A percentile compares a stretch with the other conserved stretches of the same genome.
These are phyloP conservation scores for Tylopilus sp. DNA, from an alignment of 768 basidiomycete genomes.

Conservation along the genomic window DNA sequence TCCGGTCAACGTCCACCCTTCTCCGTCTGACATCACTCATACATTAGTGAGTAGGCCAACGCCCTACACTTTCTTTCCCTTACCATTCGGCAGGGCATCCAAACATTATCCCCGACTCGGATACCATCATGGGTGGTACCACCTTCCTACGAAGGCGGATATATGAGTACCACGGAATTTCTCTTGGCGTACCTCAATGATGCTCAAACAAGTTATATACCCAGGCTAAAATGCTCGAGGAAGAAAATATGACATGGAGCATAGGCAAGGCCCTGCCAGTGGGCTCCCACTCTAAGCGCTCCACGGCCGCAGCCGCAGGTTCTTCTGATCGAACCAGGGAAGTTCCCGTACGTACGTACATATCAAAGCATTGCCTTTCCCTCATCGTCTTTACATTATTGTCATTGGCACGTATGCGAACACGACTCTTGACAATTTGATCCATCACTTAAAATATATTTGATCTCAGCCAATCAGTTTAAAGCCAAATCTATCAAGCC, in stretches of 20 bases:
- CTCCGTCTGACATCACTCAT: constrained; percentile 21
- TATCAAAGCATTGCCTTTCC: background rate
- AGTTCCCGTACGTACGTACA: background rate
- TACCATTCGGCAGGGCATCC: constrained; percentile 6
- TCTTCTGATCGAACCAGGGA: constrained; percentile 9
- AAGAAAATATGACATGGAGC: constrained; percentile 30
- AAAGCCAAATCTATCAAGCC: too few relatives aligned
- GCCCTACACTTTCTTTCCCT: background rate
- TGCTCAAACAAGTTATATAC: background rate
- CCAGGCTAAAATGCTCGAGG: constrained; percentile 29
- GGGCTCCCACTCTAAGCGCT: background rate
- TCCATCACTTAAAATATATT: too few relatives aligned
- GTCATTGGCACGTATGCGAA: constrained; percentile 2
- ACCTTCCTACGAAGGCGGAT: constrained; percentile 4
- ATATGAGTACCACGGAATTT: constrained; percentile 11
- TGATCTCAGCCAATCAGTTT: too few relatives aligned
- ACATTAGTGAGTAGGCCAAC: constrained; percentile 16
- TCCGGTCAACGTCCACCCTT: constrained; percentile 14
- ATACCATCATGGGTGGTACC: background rate
- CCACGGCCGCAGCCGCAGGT: constrained; percentile 1
- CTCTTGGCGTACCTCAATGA: background rate
- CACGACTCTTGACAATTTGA: constrained; percentile 16
- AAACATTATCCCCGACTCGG: constrained; percentile 9
- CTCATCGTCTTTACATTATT: background rate
- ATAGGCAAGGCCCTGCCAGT: constrained; percentile 1